Percentiles rank a stretch among this genome's conserved stretches.
Evolutionary conservation across 495 filamentous ascomycete species (phyloP).

Genomic region (Filosporella fistucella): DNA sequence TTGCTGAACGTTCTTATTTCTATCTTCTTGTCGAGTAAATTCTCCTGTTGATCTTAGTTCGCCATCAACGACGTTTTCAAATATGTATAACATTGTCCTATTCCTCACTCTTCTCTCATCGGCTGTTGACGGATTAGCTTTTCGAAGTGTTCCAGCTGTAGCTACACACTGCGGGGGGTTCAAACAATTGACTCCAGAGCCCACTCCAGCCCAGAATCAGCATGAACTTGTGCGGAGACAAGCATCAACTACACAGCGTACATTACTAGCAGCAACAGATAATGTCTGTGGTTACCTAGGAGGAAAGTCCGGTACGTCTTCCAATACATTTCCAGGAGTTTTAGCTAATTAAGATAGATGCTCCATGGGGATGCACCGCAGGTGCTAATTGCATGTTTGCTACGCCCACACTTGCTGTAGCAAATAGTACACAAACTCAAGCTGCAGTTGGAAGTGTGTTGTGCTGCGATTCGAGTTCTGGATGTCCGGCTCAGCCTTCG

Average conservation of each 20-base stretch:
- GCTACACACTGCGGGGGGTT: too few species aligned
- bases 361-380: conserved; percentile 12
- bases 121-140: too few species aligned
- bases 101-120: too few species aligned
- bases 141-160: too few species aligned
- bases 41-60: too few species aligned
- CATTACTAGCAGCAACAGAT: conserved; percentile 37
- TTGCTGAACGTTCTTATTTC: too few species aligned
- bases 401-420: not conserved
- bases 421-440: conserved; percentile 1
- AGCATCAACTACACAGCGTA: conserved; percentile 12
- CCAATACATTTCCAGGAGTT: not conserved
- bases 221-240: conserved; percentile 29
- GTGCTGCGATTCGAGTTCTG: conserved; percentile 10
- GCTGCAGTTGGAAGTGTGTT: conserved; percentile 2
- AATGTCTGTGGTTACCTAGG: conserved; percentile 44
- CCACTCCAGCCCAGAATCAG: conserved; percentile 26
- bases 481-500: conserved; percentile 12
- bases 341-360: conserved; percentile 15
- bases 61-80: too few species aligned
- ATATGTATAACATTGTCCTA: too few species aligned
- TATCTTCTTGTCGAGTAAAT: too few species aligned
- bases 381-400: conserved; percentile 13
- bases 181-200: too few species aligned
- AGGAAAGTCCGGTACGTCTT: conserved; percentile 25